Evolutionary conservation across 2,329 filamentous ascomycete species (phyloP), one percentile per base, ranked within the genome.

Genomic region (Aspergillus ruber): DNA sequence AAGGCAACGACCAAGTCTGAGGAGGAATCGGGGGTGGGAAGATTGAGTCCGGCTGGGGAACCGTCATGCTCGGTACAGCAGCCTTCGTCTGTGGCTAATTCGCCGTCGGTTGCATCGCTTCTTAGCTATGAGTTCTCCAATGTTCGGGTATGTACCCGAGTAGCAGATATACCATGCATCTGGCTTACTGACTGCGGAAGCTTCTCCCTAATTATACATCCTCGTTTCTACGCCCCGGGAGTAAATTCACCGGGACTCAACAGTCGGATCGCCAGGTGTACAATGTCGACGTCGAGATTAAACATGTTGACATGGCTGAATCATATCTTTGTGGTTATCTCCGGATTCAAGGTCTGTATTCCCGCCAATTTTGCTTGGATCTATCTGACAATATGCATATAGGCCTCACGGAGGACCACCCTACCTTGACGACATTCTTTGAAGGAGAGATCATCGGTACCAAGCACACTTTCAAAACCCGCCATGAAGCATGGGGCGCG

Each of bases 341-440:
- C 55, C 86, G 88, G 57, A 98, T 98, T 56, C 88, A 96, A 84
- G 91, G 91, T 90, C 50, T 50, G 59, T 67, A 21, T 36, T 43
- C 7, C 13, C 9, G 29, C 47, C 39, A 36, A 41, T 38, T 10
- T 40, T 41, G 20, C 44, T 43, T n/a, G n/a, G 27, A 29, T 50
- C 47, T 42, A 12, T 47, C 44, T 44, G 35, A 41, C 40, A 25
- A 21, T 21, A 8, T 39, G 12, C 47, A 33, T 52, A 9, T 56
- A 96, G 90, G 90, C 45, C 76, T 98, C 13, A 97, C 93, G 0
- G 86, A 94, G 64, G 90, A 96, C 69, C 91, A 97, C 66, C 91
- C 91, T 10, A 96, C 90, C n/a, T 76, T 98, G 44, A 97, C 91
- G 7, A 98, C 93, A 1, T 98, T 94, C 67, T 98, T 98, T 61